Conservation (phyloP, 345 rosid species). For the Ricinus communis region DNA sequence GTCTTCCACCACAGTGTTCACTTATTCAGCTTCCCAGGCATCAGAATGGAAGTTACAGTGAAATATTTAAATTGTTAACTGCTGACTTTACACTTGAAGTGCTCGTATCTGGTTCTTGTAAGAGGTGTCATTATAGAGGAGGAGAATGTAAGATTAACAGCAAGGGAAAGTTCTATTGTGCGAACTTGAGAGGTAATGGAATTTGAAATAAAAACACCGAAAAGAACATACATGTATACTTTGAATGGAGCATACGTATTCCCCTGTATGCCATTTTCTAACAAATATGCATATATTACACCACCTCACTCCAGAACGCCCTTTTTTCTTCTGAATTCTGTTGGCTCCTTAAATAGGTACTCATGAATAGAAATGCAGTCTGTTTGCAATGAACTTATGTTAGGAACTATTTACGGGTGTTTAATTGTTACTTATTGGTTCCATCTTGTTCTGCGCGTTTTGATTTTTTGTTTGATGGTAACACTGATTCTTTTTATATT, state of each 20-base stretch:
- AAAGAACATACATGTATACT: too few species aligned
- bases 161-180: constrained; percentile 4
- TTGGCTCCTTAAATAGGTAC: background rate
- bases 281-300: background rate
- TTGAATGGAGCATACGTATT: too few species aligned
- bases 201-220: background rate
- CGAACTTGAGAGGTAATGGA: background rate
- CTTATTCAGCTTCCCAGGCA: constrained; percentile 20
- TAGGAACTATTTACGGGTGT: background rate
- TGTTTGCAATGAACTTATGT: background rate
- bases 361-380: background rate
- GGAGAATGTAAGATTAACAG: constrained; percentile 8
- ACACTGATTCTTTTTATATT: background rate
- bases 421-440: background rate
- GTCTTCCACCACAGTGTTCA: constrained; percentile 32
- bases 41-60: constrained; percentile 1
- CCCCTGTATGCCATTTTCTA: background rate
- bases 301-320: background rate
- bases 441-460: background rate
- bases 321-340: background rate
- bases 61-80: background rate
- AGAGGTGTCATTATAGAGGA: background rate
- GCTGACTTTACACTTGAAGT: constrained; percentile 30
- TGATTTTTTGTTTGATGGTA: background rate
- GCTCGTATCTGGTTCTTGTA: background rate